Evolutionary conservation across 148 eudicot species (phyloP).

Genomic region (Rhododendron williamsianum): DNA sequence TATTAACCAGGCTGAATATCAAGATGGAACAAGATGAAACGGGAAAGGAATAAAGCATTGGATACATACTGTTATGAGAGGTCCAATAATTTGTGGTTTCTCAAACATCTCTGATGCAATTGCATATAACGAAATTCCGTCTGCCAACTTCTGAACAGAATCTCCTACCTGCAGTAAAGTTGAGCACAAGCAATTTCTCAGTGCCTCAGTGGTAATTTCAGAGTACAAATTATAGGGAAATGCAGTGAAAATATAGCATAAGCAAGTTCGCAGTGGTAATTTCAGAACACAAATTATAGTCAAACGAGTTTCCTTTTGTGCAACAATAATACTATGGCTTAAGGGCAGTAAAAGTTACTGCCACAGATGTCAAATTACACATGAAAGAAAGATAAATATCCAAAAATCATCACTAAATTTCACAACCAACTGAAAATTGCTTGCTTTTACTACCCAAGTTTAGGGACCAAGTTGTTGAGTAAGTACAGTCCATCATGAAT

Average conservation of each 20-base stretch:
- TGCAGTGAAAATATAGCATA: background rate
- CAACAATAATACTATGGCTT: background rate
- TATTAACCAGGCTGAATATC: background rate
- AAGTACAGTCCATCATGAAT: background rate
- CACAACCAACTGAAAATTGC: background rate
- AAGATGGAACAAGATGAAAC: background rate
- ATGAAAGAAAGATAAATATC: background rate
- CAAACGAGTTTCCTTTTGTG: background rate
- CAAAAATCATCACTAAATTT: background rate
- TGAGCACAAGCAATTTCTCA: background rate
- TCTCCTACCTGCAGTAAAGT: slow-evolving; percentile 71
- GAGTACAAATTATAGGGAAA: background rate
- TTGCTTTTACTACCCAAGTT: background rate
- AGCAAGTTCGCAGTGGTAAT: background rate
- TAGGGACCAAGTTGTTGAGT: background rate
- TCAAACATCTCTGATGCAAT: slow-evolving; percentile 46
- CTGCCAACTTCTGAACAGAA: slow-evolving; percentile 85
- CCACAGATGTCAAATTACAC: background rate
- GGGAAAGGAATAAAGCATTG: background rate
- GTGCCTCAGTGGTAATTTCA: background rate
- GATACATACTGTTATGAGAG: slow-evolving; percentile 53
- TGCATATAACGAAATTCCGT: slow-evolving; percentile 71
- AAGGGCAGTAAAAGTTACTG: background rate
- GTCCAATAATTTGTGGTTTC: slow-evolving; percentile 63
- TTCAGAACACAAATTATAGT: background rate